These are phyloP conservation scores for Solanum paucissectum DNA, from an alignment of 257 asterid genomes.

Conservation along the genomic window DNA sequence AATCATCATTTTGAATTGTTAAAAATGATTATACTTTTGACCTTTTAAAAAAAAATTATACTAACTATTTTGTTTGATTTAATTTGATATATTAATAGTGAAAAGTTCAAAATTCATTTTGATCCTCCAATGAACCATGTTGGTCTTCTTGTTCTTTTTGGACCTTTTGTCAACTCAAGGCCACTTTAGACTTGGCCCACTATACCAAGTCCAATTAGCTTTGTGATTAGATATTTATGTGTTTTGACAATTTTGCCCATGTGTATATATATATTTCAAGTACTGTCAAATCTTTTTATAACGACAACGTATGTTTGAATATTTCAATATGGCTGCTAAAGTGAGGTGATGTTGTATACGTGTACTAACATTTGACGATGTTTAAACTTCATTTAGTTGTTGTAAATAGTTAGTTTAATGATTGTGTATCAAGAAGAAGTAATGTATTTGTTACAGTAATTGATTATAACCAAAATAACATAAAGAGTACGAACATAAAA, in stretches of 20 bases:
- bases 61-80: neutral
- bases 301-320: accelerated
- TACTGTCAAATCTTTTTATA: too few species aligned
- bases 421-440: neutral
- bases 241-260: neutral
- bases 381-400: accelerated
- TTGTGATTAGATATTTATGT: neutral
- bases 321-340: too few species aligned
- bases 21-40: neutral
- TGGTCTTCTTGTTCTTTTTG: too few species aligned
- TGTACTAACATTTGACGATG: too few species aligned
- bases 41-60: neutral
- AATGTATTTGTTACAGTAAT: neutral
- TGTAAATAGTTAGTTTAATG: neutral
- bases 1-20: neutral
- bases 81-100: neutral
- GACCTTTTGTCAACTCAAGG: too few species aligned
- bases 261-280: too few species aligned
- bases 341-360: too few species aligned
- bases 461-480: neutral
- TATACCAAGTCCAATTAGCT: too few species aligned
- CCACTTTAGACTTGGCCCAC: too few species aligned
- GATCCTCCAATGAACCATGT: neutral
- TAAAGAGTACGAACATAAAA: neutral
- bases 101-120: neutral